These are phyloP conservation scores for Amesomyces nigricolor DNA, from an alignment of 2,329 filamentous ascomycete species.

Conservation along the genomic window DNA sequence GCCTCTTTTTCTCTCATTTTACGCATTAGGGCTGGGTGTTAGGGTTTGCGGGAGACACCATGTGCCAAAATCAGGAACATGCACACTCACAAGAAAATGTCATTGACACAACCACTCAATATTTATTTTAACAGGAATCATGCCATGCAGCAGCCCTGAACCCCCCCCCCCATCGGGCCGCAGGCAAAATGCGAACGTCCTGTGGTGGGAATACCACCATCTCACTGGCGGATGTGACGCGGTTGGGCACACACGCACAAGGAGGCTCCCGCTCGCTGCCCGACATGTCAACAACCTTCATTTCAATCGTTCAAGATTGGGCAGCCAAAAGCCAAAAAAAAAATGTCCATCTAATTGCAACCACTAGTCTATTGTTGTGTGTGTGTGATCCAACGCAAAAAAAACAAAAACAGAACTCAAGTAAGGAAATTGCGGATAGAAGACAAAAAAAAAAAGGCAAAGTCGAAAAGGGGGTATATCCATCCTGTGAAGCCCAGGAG, in stretches of 20 bases:
- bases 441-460: constrained; percentile 4
- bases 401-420: neutral
- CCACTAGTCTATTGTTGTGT: constrained; percentile 12
- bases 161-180: neutral
- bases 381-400: constrained; percentile 1
- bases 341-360: constrained; percentile 19
- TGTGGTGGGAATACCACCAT: neutral
- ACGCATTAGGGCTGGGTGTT: too few species aligned
- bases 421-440: neutral
- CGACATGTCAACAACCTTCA: too few species aligned
- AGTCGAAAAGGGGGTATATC: constrained; percentile 25
- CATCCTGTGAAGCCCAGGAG: constrained; percentile 24
- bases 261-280: too few species aligned
- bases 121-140: too few species aligned
- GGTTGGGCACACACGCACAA: too few species aligned
- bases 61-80: too few species aligned
- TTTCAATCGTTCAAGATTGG: neutral
- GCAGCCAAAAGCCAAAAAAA: neutral
- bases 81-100: too few species aligned
- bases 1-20: too few species aligned
- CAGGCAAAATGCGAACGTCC: neutral
- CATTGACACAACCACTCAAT: too few species aligned
- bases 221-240: neutral
- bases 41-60: too few species aligned
- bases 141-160: too few species aligned